Conservation (phyloP, 2,329 filamentous ascomycete genomes). For the Botrytis sinoallii region DNA sequence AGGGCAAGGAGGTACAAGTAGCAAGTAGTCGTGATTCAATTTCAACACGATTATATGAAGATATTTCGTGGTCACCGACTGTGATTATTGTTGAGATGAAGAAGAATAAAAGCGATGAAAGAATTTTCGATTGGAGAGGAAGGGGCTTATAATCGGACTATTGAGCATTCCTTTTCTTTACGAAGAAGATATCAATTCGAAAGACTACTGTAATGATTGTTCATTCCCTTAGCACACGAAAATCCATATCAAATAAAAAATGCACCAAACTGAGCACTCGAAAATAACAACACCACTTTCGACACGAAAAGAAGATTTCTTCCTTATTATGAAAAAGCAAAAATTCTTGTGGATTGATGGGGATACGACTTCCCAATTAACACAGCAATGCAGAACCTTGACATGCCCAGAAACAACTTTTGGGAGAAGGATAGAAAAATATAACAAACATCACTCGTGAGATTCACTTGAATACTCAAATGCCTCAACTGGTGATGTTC, state of each 20-base stretch:
- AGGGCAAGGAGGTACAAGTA: too few species aligned
- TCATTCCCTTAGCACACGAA: not conserved
- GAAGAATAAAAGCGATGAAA: not conserved
- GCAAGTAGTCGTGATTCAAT: not conserved
- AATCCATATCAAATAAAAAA: not conserved
- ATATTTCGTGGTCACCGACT: not conserved
- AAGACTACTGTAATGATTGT: too few species aligned
- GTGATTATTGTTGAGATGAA: not conserved
- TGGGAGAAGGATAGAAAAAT: not conserved
- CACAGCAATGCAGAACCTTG: not conserved
- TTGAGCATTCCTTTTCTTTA: too few species aligned
- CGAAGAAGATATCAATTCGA: too few species aligned
- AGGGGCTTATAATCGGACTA: too few species aligned
- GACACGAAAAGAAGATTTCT: not conserved
- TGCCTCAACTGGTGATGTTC: not conserved
- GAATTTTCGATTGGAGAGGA: too few species aligned
- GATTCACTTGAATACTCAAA: not conserved
- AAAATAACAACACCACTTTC: not conserved
- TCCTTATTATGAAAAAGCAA: not conserved
- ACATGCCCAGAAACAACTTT: not conserved
- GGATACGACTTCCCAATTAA: not conserved
- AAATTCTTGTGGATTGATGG: not conserved
- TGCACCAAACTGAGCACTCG: not conserved
- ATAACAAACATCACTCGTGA: not conserved
- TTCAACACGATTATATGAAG: not conserved